These are phyloP conservation scores for Kwoniella sp. DNA, from an alignment of 768 basidiomycete species.

Conservation along the genomic window DNA sequence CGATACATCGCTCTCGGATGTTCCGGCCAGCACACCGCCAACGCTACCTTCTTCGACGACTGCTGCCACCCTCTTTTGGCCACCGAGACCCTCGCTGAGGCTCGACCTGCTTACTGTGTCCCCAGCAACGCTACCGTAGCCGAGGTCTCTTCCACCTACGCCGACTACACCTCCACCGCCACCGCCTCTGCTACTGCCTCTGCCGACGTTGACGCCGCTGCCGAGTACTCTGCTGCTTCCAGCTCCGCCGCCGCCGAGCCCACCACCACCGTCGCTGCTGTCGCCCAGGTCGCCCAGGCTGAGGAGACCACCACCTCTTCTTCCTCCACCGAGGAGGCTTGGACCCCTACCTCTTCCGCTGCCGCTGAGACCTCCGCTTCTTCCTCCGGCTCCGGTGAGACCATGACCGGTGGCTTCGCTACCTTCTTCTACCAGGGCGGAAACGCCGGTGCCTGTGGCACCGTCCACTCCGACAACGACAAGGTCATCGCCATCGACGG, in stretches of 20 bases:
- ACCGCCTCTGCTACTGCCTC: conserved; percentile 35
- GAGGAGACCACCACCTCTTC: conserved; percentile 17
- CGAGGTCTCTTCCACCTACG: conserved; percentile 29
- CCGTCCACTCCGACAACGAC: conserved; percentile 61
- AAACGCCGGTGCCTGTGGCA: conserved; percentile 78
- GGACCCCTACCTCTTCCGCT: conserved; percentile 28
- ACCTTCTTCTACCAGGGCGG: conserved; percentile 72
- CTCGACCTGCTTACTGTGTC: conserved; percentile 64
- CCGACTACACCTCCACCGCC: conserved; percentile 30
- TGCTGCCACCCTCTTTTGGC: conserved; percentile 76
- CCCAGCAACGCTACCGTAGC: conserved; percentile 53
- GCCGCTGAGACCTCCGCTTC: conserved; percentile 33
- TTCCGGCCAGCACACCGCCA: conserved; percentile 59
- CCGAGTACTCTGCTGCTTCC: conserved; percentile 28
- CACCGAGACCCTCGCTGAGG: conserved; percentile 60
- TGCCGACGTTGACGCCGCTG: conserved; percentile 34
- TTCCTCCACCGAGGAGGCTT: conserved; percentile 17
- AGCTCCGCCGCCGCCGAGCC: conserved; percentile 31
- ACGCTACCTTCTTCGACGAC: conserved; percentile 62
- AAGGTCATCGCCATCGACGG: conserved; percentile 61
- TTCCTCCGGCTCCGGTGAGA: conserved; percentile 31
- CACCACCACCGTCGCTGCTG: conserved; percentile 29
- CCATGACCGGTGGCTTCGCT: conserved; percentile 55
- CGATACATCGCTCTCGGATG: conserved; percentile 67
- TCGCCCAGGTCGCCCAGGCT: conserved; percentile 27